Percentiles rank a stretch among this genome's conserved stretches.
phyloP scores from a whole-genome alignment of 73 alveolate genomes.

The Tetrahymena thermophila region DNA sequence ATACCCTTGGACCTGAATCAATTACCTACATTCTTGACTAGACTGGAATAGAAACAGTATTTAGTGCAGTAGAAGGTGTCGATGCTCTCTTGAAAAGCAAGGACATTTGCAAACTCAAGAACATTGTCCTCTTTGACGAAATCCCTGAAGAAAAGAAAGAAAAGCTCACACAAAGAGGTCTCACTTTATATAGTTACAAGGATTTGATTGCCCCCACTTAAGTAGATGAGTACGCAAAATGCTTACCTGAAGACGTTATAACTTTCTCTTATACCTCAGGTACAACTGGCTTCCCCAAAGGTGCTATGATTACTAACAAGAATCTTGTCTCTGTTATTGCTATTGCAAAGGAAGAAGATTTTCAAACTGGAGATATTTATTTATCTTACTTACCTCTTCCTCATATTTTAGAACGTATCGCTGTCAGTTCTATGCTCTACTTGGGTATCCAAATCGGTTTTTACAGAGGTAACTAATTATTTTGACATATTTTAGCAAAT shows the following conservation, averaged over 20 bases:
- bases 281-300: slow-evolving; percentile 89
- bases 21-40: slow-evolving; percentile 64
- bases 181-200: background rate
- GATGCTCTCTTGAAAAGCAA: slow-evolving; percentile 49
- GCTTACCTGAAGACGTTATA: slow-evolving; percentile 18
- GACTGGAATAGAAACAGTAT: slow-evolving; percentile 57
- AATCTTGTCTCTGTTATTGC: slow-evolving; percentile 44
- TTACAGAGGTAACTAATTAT: background rate
- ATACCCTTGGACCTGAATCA: slow-evolving; percentile 30
- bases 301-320: slow-evolving; percentile 74
- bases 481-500: background rate
- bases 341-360: slow-evolving; percentile 26
- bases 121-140: slow-evolving; percentile 19
- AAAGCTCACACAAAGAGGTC: slow-evolving; percentile 18
- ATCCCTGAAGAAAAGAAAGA: background rate
- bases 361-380: slow-evolving; percentile 58
- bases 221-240: background rate
- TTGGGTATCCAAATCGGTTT: slow-evolving; percentile 66
- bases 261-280: slow-evolving; percentile 78
- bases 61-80: slow-evolving; percentile 49
- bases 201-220: slow-evolving; percentile 14
- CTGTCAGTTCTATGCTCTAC: slow-evolving; percentile 45
- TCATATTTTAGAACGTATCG: slow-evolving; percentile 85
- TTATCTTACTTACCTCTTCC: slow-evolving; percentile 92
- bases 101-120: slow-evolving; percentile 17